phyloP scores from a whole-genome alignment of 2,329 filamentous ascomycete species.

The Leptosphaerulina australis region DNA sequence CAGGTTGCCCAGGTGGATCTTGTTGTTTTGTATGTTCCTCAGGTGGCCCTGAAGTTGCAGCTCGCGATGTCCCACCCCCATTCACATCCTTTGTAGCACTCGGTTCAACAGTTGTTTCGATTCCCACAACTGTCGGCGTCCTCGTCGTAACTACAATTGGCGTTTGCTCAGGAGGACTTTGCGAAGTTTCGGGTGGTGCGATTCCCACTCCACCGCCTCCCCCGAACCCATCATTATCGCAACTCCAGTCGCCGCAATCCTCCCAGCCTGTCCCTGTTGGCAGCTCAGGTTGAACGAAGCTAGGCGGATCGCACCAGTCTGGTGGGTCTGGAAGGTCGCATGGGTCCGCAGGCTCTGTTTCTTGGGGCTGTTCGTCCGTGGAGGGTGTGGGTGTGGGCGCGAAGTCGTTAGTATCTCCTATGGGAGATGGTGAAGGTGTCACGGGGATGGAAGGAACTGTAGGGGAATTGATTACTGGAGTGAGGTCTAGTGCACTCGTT shows the following conservation, averaged over 20 bases:
- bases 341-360: not conserved
- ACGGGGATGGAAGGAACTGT: not conserved
- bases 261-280: constrained; percentile 26
- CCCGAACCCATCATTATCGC: constrained; percentile 5
- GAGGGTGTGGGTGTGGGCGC: not conserved
- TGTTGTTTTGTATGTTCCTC: not conserved
- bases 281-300: constrained; percentile 6
- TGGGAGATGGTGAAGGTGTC: not conserved
- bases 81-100: not conserved
- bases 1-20: not conserved
- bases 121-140: constrained; percentile 24
- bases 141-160: constrained; percentile 20
- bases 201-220: constrained; percentile 3
- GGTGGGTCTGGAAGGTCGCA: constrained; percentile 12
- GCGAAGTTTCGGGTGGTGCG: not conserved
- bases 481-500: not conserved
- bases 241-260: constrained; percentile 12
- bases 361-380: not conserved
- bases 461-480: not conserved
- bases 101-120: constrained; percentile 21
- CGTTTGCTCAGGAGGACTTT: constrained; percentile 7
- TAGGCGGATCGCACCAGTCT: constrained; percentile 5
- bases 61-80: not conserved
- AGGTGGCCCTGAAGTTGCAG: not conserved
- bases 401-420: not conserved